Base-by-base conservation (phyloP, 2,329 filamentous ascomycete species). In the Exophiala sideris region DNA sequence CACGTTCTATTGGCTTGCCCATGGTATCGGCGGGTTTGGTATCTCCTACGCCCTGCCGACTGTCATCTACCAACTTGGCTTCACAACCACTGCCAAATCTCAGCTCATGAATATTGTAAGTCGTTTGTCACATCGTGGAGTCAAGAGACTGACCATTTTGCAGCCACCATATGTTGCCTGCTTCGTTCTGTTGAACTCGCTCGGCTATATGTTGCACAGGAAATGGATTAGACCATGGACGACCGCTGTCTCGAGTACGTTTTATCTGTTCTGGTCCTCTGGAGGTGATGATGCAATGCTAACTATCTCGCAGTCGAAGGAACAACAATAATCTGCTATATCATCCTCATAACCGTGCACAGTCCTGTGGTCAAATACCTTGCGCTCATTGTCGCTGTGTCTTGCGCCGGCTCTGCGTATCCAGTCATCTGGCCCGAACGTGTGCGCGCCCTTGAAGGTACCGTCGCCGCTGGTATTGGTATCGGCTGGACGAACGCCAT, bases 31-130 rank as follows among this genome's bases (percentile, higher is more conserved):
- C 11, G 72, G 72, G 5, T 75, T 73, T 50, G 72, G 73, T 1
- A 62, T 74, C 5, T 59, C 62, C 6, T 74, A 71, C 54, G 71
- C 69, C 4, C 53, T 75, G 48, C 72, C 73, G 1, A 74, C 73
- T 1, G 72, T 75, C 5, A 72, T 75, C 20, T 74, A 75, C 40
- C 64, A 75, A 48, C 64, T 76, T 3, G 73, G 72, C 1, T 73
- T 75, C 47, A 73, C 72, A 0, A 68, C 66, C 1, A 75, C 72
- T 1, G 68, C 73, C 1, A 66, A 69, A 12, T 73, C 73, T 6
- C 72, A 75, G 60, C 56, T 74, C 48, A 74, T 75, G 72, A 75
- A 73, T 39, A 74, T 75, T 73, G 70, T 70, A 65, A 71, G 71
- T 50, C 33, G 29, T 14, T 5, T 41, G 7, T 11, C 20, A 38